Conservation (phyloP, 768 basidiomycete species). For the Amanita rubescens region DNA sequence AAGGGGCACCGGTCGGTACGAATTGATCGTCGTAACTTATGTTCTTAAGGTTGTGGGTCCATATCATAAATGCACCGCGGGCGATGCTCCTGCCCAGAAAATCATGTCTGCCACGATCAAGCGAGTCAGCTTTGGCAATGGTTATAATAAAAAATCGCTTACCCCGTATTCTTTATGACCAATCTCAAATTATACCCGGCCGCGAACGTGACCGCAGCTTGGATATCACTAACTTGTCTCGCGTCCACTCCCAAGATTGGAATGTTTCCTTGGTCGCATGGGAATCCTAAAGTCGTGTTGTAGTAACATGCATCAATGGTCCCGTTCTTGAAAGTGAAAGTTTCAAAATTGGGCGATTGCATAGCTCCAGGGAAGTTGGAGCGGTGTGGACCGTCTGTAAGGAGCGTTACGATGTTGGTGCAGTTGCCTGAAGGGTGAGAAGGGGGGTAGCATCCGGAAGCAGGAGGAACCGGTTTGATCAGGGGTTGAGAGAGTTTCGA, state of each 20-base stretch:
- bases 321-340: slow-evolving; percentile 15
- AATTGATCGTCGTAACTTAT: slow-evolving; percentile 23
- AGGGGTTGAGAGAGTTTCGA: slow-evolving; percentile 3
- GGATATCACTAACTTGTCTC: slow-evolving; percentile 28
- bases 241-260: slow-evolving; percentile 36
- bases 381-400: slow-evolving; percentile 31
- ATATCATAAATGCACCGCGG: slow-evolving; percentile 31
- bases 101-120: slow-evolving; percentile 26
- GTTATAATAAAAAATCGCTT: neutral
- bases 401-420: slow-evolving; percentile 19
- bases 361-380: slow-evolving; percentile 32
- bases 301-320: slow-evolving; percentile 47
- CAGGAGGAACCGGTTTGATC: slow-evolving; percentile 16
- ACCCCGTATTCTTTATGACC: slow-evolving; percentile 31
- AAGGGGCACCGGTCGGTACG: slow-evolving; percentile 25
- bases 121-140: neutral
- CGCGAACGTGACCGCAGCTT: slow-evolving; percentile 17
- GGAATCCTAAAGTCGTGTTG: slow-evolving; percentile 30
- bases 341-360: slow-evolving; percentile 24
- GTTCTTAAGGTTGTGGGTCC: slow-evolving; percentile 31
- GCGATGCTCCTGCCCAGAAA: slow-evolving; percentile 38
- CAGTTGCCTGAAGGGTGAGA: slow-evolving; percentile 31
- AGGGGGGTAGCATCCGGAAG: slow-evolving; percentile 33
- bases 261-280: slow-evolving; percentile 38
- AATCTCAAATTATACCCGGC: slow-evolving; percentile 26